phyloP scores from a whole-genome alignment of 306 rosid genomes.

The Ziziphus jujuba region DNA sequence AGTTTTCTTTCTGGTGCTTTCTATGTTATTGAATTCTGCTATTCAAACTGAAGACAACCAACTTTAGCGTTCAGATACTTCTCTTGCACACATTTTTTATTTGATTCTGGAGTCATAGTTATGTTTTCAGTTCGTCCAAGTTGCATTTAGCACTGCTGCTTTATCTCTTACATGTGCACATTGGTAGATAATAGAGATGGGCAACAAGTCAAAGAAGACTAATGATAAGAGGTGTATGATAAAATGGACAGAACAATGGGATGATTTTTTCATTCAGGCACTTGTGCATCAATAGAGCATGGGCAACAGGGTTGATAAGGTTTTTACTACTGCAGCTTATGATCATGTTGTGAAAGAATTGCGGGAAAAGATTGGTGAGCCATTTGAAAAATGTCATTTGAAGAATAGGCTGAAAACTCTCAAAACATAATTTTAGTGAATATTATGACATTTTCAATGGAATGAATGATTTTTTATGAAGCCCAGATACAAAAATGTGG shows the following conservation, averaged over 20 bases:
- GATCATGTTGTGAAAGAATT: constrained; percentile 21
- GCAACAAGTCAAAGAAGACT: constrained; percentile 12
- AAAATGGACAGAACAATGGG: constrained; percentile 33
- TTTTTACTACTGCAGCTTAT: constrained; percentile 18
- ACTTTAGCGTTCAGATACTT: background rate
- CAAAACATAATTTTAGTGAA: constrained; percentile 24
- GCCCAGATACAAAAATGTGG: constrained; percentile 29
- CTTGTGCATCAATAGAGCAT: constrained; percentile 27
- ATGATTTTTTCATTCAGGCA: constrained; percentile 12
- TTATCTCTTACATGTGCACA: background rate
- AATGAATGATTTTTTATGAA: constrained; percentile 16
- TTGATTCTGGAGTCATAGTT: background rate
- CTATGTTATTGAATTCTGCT: background rate
- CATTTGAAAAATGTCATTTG: constrained; percentile 27
- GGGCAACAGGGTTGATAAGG: constrained; percentile 28
- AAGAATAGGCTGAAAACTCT: constrained; percentile 34
- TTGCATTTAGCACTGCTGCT: background rate
- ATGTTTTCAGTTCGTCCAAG: background rate
- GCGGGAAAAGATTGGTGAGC: constrained; percentile 26
- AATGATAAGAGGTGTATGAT: constrained; percentile 25
- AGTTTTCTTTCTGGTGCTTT: too few relatives aligned
- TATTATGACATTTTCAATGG: constrained; percentile 25
- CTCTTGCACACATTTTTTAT: background rate
- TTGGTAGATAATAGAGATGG: constrained; percentile 22
- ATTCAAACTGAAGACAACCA: background rate